Conservation (phyloP, 2,329 filamentous ascomycete species). For the Phialophora expanda region DNA sequence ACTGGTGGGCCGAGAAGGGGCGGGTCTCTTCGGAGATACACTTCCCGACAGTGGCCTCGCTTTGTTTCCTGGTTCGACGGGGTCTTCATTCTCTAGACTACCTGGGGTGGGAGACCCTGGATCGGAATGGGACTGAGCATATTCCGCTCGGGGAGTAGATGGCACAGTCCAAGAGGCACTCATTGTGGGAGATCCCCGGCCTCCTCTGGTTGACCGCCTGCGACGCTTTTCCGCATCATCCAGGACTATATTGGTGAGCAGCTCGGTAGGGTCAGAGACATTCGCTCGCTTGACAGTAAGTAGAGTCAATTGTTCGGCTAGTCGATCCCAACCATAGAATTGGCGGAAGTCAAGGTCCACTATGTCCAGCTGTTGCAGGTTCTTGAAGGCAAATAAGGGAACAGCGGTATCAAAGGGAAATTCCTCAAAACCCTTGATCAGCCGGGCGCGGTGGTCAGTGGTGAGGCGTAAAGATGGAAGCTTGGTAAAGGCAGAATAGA, state of each 20-base stretch:
- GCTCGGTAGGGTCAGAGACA: conserved; percentile 86
- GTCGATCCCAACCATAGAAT: conserved; percentile 94
- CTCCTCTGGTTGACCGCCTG: conserved; percentile 80
- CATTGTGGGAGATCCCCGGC: conserved; percentile 69
- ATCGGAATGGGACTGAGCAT: conserved; percentile 70
- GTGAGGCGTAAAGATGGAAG: conserved; percentile 88
- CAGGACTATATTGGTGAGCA: conserved; percentile 89
- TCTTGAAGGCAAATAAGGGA: conserved; percentile 96
- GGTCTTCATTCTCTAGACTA: conserved; percentile 42
- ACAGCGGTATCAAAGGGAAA: conserved; percentile 98
- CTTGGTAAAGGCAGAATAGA: conserved; percentile 98
- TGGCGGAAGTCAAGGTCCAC: conserved; percentile 95
- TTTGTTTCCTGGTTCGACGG: conserved; percentile 19
- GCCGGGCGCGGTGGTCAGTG: conserved; percentile 87
- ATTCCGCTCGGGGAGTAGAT: conserved; percentile 67
- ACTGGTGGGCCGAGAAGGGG: conserved; percentile 74
- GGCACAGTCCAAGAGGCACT: conserved; percentile 66
- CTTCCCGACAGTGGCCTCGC: conserved; percentile 57
- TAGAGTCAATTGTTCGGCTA: conserved; percentile 89
- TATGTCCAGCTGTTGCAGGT: conserved; percentile 89
- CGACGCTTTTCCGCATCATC: conserved; percentile 95
- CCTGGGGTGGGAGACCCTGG: conserved; percentile 66
- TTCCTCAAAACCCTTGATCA: conserved; percentile 94
- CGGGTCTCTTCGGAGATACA: conserved; percentile 78
- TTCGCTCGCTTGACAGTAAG: conserved; percentile 85